phyloP scores from a whole-genome alignment of 1,139 yeast species.

The Hanseniaspora sp. region DNA sequence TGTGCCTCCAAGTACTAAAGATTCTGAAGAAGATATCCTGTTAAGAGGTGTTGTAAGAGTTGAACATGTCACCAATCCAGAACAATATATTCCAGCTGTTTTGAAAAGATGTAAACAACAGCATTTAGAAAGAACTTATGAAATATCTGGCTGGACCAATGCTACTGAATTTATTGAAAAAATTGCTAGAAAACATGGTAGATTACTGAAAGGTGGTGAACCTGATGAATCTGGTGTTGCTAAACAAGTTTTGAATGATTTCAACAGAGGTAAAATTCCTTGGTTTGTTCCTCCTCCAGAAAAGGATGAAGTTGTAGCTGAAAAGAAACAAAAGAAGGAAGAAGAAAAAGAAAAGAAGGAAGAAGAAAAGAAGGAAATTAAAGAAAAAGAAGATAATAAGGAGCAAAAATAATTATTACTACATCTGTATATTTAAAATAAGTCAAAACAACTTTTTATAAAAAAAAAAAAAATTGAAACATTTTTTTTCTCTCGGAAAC shows the following conservation, averaged over 20 bases:
- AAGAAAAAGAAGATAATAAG: background rate
- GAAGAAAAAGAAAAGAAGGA: background rate
- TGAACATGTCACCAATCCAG: constrained; percentile 90
- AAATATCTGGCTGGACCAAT: constrained; percentile 82
- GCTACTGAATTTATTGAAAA: constrained; percentile 77
- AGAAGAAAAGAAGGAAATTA: background rate
- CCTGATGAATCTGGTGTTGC: constrained; percentile 93
- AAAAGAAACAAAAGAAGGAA: background rate
- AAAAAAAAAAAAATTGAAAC: too few species aligned
- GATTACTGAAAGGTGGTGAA: constrained; percentile 92
- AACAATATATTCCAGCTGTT: constrained; percentile 85
- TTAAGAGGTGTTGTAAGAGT: constrained; percentile 97
- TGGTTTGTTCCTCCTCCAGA: constrained; percentile 95
- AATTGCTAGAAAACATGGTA: constrained; percentile 85
- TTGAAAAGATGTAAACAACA: constrained; percentile 75
- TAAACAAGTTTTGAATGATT: constrained; percentile 80
- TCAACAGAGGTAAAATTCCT: constrained; percentile 93
- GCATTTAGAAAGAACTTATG: constrained; percentile 92
- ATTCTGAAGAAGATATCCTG: constrained; percentile 83
- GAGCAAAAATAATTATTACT: background rate
- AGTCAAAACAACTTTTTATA: background rate
- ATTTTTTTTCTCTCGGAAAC: background rate
- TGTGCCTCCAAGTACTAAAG: constrained; percentile 88
- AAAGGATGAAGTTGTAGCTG: constrained; percentile 34
- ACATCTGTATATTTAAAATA: background rate